Conservation (phyloP, 225 moss, liverwort and hornwort genomes). For the Polytrichum formosum region DNA sequence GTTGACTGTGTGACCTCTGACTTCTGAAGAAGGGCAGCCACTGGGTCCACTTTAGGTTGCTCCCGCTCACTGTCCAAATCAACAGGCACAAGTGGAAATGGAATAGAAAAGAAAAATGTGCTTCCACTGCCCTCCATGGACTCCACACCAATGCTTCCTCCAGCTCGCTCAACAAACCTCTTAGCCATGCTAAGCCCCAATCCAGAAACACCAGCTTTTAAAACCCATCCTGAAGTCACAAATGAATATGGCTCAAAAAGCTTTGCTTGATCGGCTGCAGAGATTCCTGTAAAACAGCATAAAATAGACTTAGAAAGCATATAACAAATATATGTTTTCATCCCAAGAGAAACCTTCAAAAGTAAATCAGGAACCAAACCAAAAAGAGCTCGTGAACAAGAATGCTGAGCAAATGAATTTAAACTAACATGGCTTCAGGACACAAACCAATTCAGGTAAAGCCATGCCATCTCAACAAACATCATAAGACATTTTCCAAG, state of each 20-base stretch:
- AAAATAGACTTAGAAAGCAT: no score
- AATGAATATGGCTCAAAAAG: conserved; percentile 77
- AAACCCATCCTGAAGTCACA: conserved; percentile 70
- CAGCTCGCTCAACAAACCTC: conserved; percentile 68
- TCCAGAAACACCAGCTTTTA: conserved; percentile 69
- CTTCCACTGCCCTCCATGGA: conserved; percentile 70
- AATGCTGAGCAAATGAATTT: no score
- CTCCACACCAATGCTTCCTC: conserved; percentile 73
- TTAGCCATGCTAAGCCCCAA: conserved; percentile 75
- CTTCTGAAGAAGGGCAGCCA: conserved; percentile 36
- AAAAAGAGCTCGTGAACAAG: no score
- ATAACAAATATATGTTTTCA: no score
- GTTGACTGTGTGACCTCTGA: conserved; percentile 43
- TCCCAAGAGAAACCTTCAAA: no score
- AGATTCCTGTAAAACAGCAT: conserved; percentile 47
- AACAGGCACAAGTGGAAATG: conserved; percentile 57
- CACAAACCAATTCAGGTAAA: no score
- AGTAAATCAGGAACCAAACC: no score
- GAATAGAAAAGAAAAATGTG: conserved; percentile 68
- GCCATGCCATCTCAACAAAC: no score
- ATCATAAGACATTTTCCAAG: no score
- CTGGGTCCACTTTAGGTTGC: conserved; percentile 19
- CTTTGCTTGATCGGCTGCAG: conserved; percentile 56
- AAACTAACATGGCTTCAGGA: no score
- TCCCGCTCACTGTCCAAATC: conserved; percentile 28